Conservation (phyloP, 1,284 basidiomycete genomes). For the Naganishia cerealis region DNA sequence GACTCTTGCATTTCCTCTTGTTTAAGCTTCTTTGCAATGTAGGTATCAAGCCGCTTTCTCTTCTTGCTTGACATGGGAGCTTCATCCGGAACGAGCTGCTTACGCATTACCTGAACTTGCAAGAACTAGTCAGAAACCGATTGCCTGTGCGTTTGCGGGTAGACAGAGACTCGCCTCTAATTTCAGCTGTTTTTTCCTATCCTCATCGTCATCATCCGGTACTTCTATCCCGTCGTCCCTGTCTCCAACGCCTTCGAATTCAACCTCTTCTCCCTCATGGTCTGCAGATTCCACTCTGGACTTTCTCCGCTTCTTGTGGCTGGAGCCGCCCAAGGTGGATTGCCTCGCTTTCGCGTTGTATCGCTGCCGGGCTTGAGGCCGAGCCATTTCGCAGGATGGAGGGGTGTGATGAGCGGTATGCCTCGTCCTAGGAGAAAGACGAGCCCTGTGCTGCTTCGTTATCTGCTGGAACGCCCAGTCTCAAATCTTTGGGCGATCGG, state of each 20-base stretch:
- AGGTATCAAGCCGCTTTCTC: slow-evolving; percentile 53
- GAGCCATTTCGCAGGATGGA: not conserved
- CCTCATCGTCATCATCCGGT: slow-evolving; percentile 33
- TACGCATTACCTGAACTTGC: slow-evolving; percentile 43
- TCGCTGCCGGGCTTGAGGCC: slow-evolving; percentile 47
- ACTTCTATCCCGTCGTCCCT: slow-evolving; percentile 36
- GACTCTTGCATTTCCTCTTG: slow-evolving; percentile 49
- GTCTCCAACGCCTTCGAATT: slow-evolving; percentile 51
- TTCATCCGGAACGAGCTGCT: slow-evolving; percentile 55
- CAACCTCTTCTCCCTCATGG: slow-evolving; percentile 43
- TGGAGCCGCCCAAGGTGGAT: slow-evolving; percentile 47
- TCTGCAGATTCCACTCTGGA: slow-evolving; percentile 47
- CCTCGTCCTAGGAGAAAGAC: not conserved
- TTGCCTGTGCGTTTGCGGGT: slow-evolving; percentile 23
- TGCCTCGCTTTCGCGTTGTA: slow-evolving; percentile 53
- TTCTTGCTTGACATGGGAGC: slow-evolving; percentile 52
- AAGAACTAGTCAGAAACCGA: slow-evolving; percentile 43
- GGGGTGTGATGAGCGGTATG: no score
- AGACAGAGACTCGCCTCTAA: slow-evolving; percentile 32
- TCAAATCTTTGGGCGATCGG: slow-evolving; percentile 29
- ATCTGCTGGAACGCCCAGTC: not conserved
- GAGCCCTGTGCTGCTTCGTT: not conserved
- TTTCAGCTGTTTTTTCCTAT: slow-evolving; percentile 34
- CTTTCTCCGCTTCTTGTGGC: slow-evolving; percentile 49
- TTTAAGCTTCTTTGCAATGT: slow-evolving; percentile 54